Evolutionary conservation across 768 basidiomycete genomes (phyloP).

Genomic region (Lentinula boryana): DNA sequence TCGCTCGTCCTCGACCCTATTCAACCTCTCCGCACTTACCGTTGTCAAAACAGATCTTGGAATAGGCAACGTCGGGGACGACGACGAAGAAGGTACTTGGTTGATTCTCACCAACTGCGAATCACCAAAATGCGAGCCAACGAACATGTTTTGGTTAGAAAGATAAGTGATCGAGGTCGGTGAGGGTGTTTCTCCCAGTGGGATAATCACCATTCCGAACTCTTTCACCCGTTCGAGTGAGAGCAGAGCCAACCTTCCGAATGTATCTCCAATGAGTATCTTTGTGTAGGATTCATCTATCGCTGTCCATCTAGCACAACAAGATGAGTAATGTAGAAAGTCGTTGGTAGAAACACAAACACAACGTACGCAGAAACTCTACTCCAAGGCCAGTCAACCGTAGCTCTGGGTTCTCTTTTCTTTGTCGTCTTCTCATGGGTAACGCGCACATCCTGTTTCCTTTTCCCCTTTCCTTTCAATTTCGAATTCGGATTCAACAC

Average conservation of each 20-base stretch:
- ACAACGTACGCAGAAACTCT: conserved; percentile 59
- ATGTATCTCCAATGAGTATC: conserved; percentile 63
- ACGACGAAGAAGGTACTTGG: conserved; percentile 31
- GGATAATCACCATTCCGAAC: conserved; percentile 44
- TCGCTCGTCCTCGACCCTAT: conserved; percentile 4
- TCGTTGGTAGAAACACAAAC: background rate
- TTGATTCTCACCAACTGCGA: conserved; percentile 70
- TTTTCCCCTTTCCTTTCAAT: conserved; percentile 46
- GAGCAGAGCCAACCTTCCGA: conserved; percentile 67
- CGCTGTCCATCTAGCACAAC: conserved; percentile 39
- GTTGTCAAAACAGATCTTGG: conserved; percentile 38
- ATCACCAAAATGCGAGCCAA: conserved; percentile 80
- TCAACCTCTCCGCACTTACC: conserved; percentile 27
- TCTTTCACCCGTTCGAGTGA: conserved; percentile 29
- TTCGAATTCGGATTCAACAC: conserved; percentile 44
- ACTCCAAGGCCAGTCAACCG: conserved; percentile 72
- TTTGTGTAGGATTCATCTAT: conserved; percentile 40
- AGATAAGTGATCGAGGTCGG: conserved; percentile 70
- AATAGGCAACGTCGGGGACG: conserved; percentile 42
- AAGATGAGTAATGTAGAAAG: background rate
- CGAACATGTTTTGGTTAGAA: conserved; percentile 59
- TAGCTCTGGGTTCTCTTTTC: conserved; percentile 49
- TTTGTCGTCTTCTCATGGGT: conserved; percentile 51
- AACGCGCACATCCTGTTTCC: conserved; percentile 43
- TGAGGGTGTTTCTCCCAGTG: conserved; percentile 76